These are phyloP conservation scores for Saturnispora mendoncae DNA, from an alignment of 805 yeast genomes.

Conservation along the genomic window DNA sequence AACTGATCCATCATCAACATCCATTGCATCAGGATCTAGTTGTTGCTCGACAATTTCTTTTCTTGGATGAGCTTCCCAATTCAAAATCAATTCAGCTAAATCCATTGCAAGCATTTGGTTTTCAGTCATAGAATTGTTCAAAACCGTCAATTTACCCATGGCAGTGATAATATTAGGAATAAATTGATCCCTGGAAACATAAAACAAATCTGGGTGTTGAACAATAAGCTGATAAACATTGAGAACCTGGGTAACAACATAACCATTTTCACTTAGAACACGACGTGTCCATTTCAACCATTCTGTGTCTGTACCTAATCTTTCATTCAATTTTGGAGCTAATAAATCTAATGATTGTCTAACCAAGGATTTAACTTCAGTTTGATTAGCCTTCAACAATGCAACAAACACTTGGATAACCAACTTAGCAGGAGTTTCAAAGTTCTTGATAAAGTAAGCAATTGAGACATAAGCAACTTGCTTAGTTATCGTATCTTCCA, in stretches of 20 bases:
- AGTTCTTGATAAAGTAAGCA: slow-evolving; percentile 74
- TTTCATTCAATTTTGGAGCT: slow-evolving; percentile 75
- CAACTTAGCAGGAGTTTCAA: slow-evolving; percentile 80
- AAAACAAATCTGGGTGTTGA: slow-evolving; percentile 77
- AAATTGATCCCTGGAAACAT: slow-evolving; percentile 79
- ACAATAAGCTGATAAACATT: slow-evolving; percentile 85
- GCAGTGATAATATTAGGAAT: slow-evolving; percentile 83
- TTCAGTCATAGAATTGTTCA: slow-evolving; percentile 69
- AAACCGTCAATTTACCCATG: slow-evolving; percentile 79
- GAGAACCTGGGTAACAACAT: slow-evolving; percentile 74
- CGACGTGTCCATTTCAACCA: slow-evolving; percentile 97
- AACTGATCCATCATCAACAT: slow-evolving; percentile 15
- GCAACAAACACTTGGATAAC: slow-evolving; percentile 93
- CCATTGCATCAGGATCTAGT: slow-evolving; percentile 16
- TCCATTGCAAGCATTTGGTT: slow-evolving; percentile 84
- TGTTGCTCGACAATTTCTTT: slow-evolving; percentile 8
- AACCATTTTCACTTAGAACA: slow-evolving; percentile 83
- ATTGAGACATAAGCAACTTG: slow-evolving; percentile 90
- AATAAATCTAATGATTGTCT: slow-evolving; percentile 79
- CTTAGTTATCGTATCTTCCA: slow-evolving; percentile 82
- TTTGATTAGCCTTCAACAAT: slow-evolving; percentile 70
- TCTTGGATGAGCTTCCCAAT: slow-evolving; percentile 62
- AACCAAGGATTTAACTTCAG: slow-evolving; percentile 75
- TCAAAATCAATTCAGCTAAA: slow-evolving; percentile 71
- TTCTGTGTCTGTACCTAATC: slow-evolving; percentile 50